A percentile compares a stretch with the other conserved stretches of the same genome.
Evolutionary conservation across 345 rosid genomes (phyloP).

Genomic region (Salix purpurea): DNA sequence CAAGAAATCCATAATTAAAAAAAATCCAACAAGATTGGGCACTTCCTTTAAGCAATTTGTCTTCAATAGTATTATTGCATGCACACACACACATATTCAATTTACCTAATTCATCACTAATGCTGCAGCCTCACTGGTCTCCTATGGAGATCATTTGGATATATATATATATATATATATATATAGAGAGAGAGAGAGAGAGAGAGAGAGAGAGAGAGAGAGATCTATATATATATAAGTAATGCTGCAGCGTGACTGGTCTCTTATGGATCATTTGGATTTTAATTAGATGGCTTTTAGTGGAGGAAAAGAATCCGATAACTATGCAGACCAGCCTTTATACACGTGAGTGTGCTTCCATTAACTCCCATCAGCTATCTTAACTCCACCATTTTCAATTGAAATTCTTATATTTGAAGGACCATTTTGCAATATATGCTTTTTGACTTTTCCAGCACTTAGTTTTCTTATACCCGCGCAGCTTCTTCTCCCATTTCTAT

Average conservation of each 20-base stretch:
- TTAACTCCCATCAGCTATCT: neutral
- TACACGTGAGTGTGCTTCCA: no score
- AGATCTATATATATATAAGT: no score
- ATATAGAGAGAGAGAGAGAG: no score
- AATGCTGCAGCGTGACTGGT: neutral
- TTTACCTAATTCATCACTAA: slow-evolving; percentile 11
- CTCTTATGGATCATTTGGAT: slow-evolving; percentile 7
- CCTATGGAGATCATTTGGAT: neutral
- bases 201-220: no score
- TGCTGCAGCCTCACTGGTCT: neutral
- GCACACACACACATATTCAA: no score
- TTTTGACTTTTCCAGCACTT: neutral
- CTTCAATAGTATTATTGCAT: neutral
- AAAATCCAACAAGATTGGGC: neutral
- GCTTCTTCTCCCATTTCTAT: neutral
- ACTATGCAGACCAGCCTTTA: neutral
- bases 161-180: no score
- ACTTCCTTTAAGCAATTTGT: neutral
- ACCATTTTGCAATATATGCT: neutral
- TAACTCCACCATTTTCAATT: neutral
- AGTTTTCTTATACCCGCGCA: neutral
- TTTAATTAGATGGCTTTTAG: neutral
- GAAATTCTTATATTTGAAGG: neutral
- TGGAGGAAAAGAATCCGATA: neutral
- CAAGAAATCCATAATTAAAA: slow-evolving; percentile 9